Evolutionary conservation across 2,329 filamentous ascomycete genomes (phyloP).

Genomic region (Fusarium xylarioides): DNA sequence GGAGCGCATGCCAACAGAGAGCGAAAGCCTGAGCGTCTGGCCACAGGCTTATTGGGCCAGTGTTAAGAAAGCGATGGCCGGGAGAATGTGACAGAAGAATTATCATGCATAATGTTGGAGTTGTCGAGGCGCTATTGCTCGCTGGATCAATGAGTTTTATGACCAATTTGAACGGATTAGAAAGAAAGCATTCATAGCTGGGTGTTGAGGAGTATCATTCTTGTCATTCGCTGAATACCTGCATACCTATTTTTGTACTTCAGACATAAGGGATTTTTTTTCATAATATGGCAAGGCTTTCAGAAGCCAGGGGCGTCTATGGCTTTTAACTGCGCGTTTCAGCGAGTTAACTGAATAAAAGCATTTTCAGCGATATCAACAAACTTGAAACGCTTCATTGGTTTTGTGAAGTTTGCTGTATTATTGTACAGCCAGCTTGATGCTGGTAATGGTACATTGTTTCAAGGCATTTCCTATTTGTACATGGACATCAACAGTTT

Average conservation of each 20-base stretch:
- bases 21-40: constrained; percentile 65
- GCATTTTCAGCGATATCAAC: constrained; percentile 30
- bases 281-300: constrained; percentile 26
- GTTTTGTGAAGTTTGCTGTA: constrained; percentile 32
- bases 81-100: constrained; percentile 40
- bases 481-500: constrained; percentile 34
- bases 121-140: constrained; percentile 19
- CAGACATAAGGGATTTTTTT: constrained; percentile 12
- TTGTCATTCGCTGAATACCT: constrained; percentile 39
- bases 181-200: constrained; percentile 43
- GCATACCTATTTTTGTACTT: constrained; percentile 34
- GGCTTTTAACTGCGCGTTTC: constrained; percentile 8
- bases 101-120: constrained; percentile 20
- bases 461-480: constrained; percentile 35
- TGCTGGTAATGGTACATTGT: constrained; percentile 43
- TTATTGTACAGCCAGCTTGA: constrained; percentile 44
- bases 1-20: constrained; percentile 66
- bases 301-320: constrained; percentile 32
- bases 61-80: constrained; percentile 60
- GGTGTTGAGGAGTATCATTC: constrained; percentile 46
- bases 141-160: constrained; percentile 36
- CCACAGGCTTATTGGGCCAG: constrained; percentile 70
- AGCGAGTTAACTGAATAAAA: constrained; percentile 33
- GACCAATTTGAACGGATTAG: constrained; percentile 37
- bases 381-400: not conserved